Conservation (phyloP, 1,284 basidiomycete species). For the Austropuccinia psidii region DNA sequence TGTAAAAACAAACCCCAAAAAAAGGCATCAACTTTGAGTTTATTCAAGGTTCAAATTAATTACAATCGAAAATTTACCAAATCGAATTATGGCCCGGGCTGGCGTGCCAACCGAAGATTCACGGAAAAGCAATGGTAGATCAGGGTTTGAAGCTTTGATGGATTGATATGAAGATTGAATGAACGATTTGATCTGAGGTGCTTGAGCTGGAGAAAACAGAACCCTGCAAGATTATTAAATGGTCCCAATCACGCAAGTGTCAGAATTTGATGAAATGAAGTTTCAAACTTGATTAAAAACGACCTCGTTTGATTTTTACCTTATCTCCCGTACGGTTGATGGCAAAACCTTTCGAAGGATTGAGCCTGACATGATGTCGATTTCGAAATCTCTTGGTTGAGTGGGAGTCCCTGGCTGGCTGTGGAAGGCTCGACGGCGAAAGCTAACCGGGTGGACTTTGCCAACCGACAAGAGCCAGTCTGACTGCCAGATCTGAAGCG, state of each 20-base stretch:
- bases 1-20: not conserved
- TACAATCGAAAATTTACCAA: not conserved
- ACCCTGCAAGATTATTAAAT: not conserved
- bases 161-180: not conserved
- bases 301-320: no score
- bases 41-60: not conserved
- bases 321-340: conserved; percentile 4
- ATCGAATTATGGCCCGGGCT: not conserved
- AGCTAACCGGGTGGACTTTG: no score
- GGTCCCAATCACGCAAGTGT: no score
- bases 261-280: not conserved
- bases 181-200: not conserved
- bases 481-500: no score
- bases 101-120: conserved; percentile 19
- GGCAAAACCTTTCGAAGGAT: conserved; percentile 2
- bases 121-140: conserved; percentile 2
- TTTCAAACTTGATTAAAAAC: not conserved
- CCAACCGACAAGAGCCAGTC: no score
- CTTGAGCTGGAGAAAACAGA: not conserved
- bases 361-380: conserved; percentile 15
- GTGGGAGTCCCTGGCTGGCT: no score
- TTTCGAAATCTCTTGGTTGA: no score
- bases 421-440: no score
- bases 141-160: conserved; percentile 13
- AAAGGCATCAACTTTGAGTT: not conserved